Evolutionary conservation across 2,329 filamentous ascomycete species (phyloP), one percentile per base, ranked within the genome.

Genomic region (Diaporthe sp.): DNA sequence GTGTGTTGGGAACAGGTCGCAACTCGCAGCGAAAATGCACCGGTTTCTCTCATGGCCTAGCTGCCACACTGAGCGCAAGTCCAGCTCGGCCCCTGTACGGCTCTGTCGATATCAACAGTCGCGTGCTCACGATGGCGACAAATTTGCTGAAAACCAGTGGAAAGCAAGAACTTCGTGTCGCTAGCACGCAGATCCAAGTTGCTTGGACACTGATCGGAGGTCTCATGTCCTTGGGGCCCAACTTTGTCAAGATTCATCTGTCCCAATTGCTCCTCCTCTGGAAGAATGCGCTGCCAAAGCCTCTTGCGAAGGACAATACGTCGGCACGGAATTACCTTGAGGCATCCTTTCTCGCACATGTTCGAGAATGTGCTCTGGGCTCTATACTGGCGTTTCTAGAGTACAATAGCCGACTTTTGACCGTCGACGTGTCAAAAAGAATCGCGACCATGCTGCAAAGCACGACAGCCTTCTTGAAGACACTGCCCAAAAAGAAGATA

Each of bases 241-340:
- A 98, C 83, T 99, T 99, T 83, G 96, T 98, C 84, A 99, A 99
- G 85, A 98, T 98, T 34, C 97, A 99, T 84, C 89, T 99, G 10
- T 96, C 96, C 3, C 97, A 99, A 81, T 88, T 99, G 31, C 91
- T 99, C 74, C 87, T 99, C 12, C 87, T 99, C 9, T 99, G 97
- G 97, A 98, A 98, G 84, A 99, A 98, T 83, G 96, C 97, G 0
- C 88, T 99, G 15, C 96, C 97, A 0, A 98, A 97, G 81, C 96
- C 97, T 8, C 85, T 98, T n/a, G 93, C 95, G 46, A 97, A 95
- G 82, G 96, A 98, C 79, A 97, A 97, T 79, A 95, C 95, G 69
- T 91, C 93, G 0, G 92, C 96, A 77, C 91, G 96, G 72, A 96
- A 94, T 77, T 89, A 95, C 69, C 87, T 98, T 10, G 97, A 99